Evolutionary conservation across 345 rosid genomes (phyloP).

Genomic region (Aethionema arabicum): DNA sequence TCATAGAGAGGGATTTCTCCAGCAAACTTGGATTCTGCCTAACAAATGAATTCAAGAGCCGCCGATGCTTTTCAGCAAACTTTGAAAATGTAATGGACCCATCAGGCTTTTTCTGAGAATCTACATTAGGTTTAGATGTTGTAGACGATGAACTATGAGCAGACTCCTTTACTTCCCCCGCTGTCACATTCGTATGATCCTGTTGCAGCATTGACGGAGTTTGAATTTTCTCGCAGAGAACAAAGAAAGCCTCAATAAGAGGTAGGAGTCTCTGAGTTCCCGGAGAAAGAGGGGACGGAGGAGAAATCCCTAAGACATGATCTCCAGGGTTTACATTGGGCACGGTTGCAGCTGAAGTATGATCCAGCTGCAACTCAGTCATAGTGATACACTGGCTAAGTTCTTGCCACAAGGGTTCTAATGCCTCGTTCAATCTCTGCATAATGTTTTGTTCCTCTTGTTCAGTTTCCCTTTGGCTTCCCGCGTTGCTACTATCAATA

Average conservation of each 20-base stretch:
- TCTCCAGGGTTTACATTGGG: slow-evolving; percentile 54
- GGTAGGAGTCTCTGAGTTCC: slow-evolving; percentile 94
- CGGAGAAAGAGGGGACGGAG: slow-evolving; percentile 79
- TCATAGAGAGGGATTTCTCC: slow-evolving; percentile 89
- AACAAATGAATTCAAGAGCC: slow-evolving; percentile 84
- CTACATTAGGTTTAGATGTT: slow-evolving; percentile 42
- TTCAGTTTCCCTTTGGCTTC: slow-evolving; percentile 45
- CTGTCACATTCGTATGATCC: slow-evolving; percentile 66
- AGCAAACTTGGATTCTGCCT: slow-evolving; percentile 83
- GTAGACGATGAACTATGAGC: slow-evolving; percentile 49
- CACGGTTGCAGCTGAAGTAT: slow-evolving; percentile 46
- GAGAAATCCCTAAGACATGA: slow-evolving; percentile 56
- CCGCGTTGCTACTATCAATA: slow-evolving; percentile 41
- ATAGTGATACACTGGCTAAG: slow-evolving; percentile 83
- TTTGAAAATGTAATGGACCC: slow-evolving; percentile 74
- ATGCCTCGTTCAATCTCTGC: slow-evolving; percentile 68
- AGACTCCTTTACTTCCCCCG: slow-evolving; percentile 83
- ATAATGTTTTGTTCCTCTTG: slow-evolving; percentile 71
- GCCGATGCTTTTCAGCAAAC: slow-evolving; percentile 94
- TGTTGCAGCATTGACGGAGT: slow-evolving; percentile 56
- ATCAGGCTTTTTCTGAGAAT: slow-evolving; percentile 69
- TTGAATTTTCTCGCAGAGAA: slow-evolving; percentile 86
- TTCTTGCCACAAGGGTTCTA: slow-evolving; percentile 92
- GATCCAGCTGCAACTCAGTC: slow-evolving; percentile 83
- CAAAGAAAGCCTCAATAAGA: slow-evolving; percentile 94